phyloP scores from a whole-genome alignment of 768 basidiomycete genomes.

The Auriscalpium microsporum region DNA sequence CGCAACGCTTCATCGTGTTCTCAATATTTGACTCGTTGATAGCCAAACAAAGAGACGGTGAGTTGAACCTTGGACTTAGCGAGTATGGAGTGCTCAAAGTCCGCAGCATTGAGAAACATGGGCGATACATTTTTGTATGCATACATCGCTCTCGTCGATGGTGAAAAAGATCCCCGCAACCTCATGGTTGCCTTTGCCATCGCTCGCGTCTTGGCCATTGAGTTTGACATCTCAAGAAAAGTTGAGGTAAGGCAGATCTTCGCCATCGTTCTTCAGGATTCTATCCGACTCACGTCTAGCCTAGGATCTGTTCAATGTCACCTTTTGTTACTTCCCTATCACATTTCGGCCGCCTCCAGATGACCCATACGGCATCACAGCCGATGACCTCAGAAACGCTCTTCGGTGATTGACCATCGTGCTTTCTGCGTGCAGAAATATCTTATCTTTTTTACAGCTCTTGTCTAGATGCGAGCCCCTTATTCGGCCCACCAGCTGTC shows the following conservation, averaged over 20 bases:
- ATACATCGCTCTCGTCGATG: constrained; percentile 79
- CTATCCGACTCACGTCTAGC: neutral
- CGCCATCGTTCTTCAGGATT: neutral
- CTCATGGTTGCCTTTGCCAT: constrained; percentile 85
- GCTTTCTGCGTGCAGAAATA: neutral
- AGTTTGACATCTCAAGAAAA: constrained; percentile 70
- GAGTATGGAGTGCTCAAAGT: constrained; percentile 4
- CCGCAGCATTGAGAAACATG: constrained; percentile 59
- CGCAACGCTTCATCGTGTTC: constrained; percentile 75
- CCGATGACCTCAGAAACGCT: constrained; percentile 71
- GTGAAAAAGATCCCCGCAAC: constrained; percentile 97
- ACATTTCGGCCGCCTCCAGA: constrained; percentile 91
- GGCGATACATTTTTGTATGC: constrained; percentile 64
- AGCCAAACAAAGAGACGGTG: constrained; percentile 54
- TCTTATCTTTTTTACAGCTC: constrained; percentile 28
- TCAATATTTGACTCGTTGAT: constrained; percentile 72
- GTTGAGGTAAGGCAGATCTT: constrained; percentile 55
- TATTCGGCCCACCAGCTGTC: constrained; percentile 77
- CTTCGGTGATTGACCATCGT: constrained; percentile 42
- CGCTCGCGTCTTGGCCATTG: constrained; percentile 73
- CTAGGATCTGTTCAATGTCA: constrained; percentile 87
- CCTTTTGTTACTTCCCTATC: constrained; percentile 98
- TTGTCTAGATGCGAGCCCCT: constrained; percentile 72
- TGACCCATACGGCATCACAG: constrained; percentile 87
- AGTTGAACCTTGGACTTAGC: neutral